Evolutionary conservation across 2,329 filamentous ascomycete species (phyloP), one percentile per base, ranked within the genome.

Genomic region (Penicillium sp.): DNA sequence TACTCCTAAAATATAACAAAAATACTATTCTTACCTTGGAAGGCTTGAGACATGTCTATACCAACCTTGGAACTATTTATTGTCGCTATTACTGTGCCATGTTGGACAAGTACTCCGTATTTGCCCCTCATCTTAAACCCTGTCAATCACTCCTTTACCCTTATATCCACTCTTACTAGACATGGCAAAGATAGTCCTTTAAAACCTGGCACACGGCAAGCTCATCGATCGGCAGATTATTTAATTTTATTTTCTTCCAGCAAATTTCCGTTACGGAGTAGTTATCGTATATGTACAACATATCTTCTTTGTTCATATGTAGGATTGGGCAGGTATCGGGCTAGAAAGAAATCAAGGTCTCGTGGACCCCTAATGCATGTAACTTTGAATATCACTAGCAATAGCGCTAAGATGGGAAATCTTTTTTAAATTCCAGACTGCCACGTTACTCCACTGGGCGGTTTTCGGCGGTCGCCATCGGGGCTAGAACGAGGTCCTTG

Each of bases 381-480:
- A 34, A 54, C 23, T 23, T 41, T 43, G 23, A 16, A n/a, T 31
- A 47, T 49, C 45, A 43, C 48, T 56, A 56, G 27, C n/a, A 21
- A 33, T 23, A 38, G 33, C 53, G 53, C 53, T n/a, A 56, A 53
- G 27, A 51, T 38, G 8, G 15, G 7, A 46, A 46, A 16, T 29
- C 40, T 33, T 46, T 36, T 36, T 53, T 19, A 10, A 43, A 53
- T 34, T 54, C 29, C 19, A 55, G 51, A 50, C 38, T 44, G 49
- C 49, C 54, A 56, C 43, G 40, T 33, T 53, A 56, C 54, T 27
- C 54, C 54, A 56, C 54, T 47, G 54, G 54, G 49, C 54, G 54
- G 53, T 45, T 52, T 56, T 56, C 34, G 41, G 48, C 41, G 48
- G 34, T 56, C 29, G 13, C 41, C 13, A 51, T 33, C 25, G 11